Evolutionary conservation across 179 eudicot genomes (phyloP), one percentile per base, ranked within the genome.

Genomic region (Vitellaria paradoxa): DNA sequence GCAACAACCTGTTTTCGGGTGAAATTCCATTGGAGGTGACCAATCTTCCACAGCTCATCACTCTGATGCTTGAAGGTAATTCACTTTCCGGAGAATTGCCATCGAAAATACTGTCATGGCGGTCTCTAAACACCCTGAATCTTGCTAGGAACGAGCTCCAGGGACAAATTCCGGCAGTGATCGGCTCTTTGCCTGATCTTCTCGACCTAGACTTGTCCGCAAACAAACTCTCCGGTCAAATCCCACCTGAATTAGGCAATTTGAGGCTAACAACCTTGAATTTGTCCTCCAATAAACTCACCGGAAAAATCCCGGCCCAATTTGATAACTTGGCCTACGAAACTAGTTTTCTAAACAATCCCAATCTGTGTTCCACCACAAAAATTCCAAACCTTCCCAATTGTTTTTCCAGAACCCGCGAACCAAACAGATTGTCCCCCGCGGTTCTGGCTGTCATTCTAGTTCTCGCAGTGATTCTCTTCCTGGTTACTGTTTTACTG

Each of bases 61-160:
- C 73, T 1, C 83, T 95, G 1, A n/a, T 10, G 14, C 91, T 95
- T 21, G 93, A 88, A 72, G 91, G 95, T 7, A 95, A 95, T 81
- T 83, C 65, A 4, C 81, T 95, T 72, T 80, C 95, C 6, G 99
- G 99, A 42, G 80, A 83, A 23, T 77, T 93, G 10, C 97, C 99
- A 15, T 76, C 82, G 6, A 73, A 80, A 23, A 90, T 88, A 0
- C 42, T 74, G 49, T 89, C 97, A 42, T 96, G 98, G 99, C 18
- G 70, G 18, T 83, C 79, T 1, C 80, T 96, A 12, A 88, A 77
- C 10, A 78, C 77, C 7, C 79, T 93, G 70, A 83, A 87, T 77
- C 87, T 96, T 37, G 78, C 91, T 1, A 70, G 89, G 56, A 96
- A 96, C 66, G 21, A 84, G 9, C 86, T 95, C 53, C 84, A 89